phyloP scores from a whole-genome alignment of 192 early-diverging fungal genomes.

The Umbelopsis vinacea region DNA sequence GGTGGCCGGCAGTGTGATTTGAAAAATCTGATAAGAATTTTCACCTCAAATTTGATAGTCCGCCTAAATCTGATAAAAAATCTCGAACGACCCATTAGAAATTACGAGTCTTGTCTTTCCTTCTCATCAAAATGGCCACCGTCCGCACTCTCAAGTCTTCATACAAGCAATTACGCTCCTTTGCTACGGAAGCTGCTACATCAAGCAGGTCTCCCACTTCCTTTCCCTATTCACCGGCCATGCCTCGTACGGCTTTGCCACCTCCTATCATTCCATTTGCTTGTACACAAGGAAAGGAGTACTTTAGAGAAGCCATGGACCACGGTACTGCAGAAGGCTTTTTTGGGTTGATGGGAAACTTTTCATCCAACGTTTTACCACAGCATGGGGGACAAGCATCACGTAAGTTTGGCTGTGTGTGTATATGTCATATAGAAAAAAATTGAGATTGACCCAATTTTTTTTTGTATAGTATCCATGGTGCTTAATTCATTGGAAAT shows the following conservation, averaged over 20 bases:
- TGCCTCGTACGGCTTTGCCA: neutral
- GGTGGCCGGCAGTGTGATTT: neutral
- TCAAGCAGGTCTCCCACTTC: neutral
- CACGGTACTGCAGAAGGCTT: slow-evolving; percentile 35
- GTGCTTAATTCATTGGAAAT: slow-evolving; percentile 38
- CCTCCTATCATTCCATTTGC: slow-evolving; percentile 23
- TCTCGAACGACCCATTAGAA: neutral
- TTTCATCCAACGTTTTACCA: slow-evolving; percentile 27
- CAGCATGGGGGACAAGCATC: slow-evolving; percentile 26
- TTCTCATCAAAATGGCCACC: neutral
- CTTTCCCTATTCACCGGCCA: neutral
- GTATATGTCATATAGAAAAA: too few species aligned
- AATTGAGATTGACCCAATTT: neutral
- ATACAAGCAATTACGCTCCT: neutral
- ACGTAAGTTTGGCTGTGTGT: slow-evolving; percentile 24
- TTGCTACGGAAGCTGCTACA: neutral
- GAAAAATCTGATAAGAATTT: slow-evolving; percentile 17
- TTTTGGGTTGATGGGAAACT: slow-evolving; percentile 36
- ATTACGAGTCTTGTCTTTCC: neutral
- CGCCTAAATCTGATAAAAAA: slow-evolving; percentile 12
- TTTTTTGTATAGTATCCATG: slow-evolving; percentile 28
- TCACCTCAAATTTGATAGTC: neutral
- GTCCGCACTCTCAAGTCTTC: neutral
- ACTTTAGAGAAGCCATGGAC: slow-evolving; percentile 32
- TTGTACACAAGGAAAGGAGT: slow-evolving; percentile 31